These are phyloP conservation scores for Amanita rubescens DNA, from an alignment of 768 basidiomycete species.

Conservation along the genomic window DNA sequence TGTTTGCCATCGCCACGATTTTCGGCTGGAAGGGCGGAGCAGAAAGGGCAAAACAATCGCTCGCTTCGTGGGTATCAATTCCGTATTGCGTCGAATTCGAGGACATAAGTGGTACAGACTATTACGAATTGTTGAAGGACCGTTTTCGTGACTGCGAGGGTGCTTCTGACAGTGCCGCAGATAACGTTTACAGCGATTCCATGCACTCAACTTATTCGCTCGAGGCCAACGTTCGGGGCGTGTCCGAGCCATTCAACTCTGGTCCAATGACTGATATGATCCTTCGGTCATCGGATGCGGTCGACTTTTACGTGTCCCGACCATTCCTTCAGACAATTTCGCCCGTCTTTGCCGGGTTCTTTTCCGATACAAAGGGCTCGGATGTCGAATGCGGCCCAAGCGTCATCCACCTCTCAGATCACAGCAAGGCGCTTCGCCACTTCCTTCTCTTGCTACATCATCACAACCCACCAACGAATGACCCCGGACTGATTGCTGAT, in stretches of 20 bases:
- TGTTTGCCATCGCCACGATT: slow-evolving; percentile 25
- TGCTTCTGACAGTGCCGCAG: neutral
- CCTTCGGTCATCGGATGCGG: slow-evolving; percentile 19
- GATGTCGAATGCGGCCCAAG: neutral
- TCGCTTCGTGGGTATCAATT: neutral
- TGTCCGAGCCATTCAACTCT: neutral
- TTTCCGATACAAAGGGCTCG: slow-evolving; percentile 1
- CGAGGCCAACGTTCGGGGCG: too few relatives aligned
- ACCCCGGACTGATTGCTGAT: neutral
- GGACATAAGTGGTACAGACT: neutral
- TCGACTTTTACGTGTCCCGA: slow-evolving; percentile 23
- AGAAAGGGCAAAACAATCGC: neutral
- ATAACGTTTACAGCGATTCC: neutral
- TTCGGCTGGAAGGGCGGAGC: neutral
- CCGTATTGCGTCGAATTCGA: neutral
- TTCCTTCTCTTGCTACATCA: slow-evolving; percentile 2
- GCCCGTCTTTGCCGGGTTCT: slow-evolving; percentile 23
- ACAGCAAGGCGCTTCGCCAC: slow-evolving; percentile 6
- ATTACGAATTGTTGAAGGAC: neutral
- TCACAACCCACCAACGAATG: neutral
- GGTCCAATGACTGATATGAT: slow-evolving; percentile 16
- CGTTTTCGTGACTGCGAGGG: neutral
- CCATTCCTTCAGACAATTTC: slow-evolving; percentile 21
- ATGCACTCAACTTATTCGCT: neutral
- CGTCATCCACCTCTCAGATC: slow-evolving; percentile 9